Evolutionary conservation across 1,284 basidiomycete species (phyloP), one percentile per base, ranked within the genome.

Genomic region (Ganoderma meredithae): DNA sequence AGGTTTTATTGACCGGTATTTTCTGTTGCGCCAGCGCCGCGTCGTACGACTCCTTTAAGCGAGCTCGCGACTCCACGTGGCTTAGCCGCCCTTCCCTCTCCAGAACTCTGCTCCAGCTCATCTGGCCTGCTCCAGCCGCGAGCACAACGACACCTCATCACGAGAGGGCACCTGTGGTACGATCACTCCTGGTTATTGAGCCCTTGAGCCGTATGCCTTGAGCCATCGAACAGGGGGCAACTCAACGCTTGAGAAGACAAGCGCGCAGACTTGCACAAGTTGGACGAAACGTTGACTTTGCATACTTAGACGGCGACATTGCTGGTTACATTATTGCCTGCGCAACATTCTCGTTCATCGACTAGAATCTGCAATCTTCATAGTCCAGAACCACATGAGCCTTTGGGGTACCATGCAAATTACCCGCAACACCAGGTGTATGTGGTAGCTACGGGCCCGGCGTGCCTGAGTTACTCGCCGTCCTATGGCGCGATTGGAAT

Each of bases 41-140:
- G 68, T 72, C 71, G 71, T 72, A 72, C 71, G 71, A 72, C 70
- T 67, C 71, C 63, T 43, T 53, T 69, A 69, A 22, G 62, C n/a
- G 60, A 47, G 44, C 31, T 65, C 25, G 47, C 39, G 56, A 40
- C 25, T 59, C 33, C 71, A 69, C 71, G 68, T 69, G 71, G 62
- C 60, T 15, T 17, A 15, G 33, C 64, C 55, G 44, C 68, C n/a
- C 25, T 64, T 27, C 65, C 55, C 41, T 41, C 56, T 19, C 68
- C 47, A 60, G 49, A 36, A 40, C 58, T 40, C 58, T 60, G 58
- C 25, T 60, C 58, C 58, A 60, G 58, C 39, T 40, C 22, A 25
- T 71, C 71, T 69, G 68, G 71, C 71, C 71, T n/a, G 68, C 53
- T 69, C 71, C 60, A 69, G 71, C 71, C 71, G 31, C 39, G 25